Conservation (phyloP, 2,329 filamentous ascomycete species). For the Alternaria dauci region DNA sequence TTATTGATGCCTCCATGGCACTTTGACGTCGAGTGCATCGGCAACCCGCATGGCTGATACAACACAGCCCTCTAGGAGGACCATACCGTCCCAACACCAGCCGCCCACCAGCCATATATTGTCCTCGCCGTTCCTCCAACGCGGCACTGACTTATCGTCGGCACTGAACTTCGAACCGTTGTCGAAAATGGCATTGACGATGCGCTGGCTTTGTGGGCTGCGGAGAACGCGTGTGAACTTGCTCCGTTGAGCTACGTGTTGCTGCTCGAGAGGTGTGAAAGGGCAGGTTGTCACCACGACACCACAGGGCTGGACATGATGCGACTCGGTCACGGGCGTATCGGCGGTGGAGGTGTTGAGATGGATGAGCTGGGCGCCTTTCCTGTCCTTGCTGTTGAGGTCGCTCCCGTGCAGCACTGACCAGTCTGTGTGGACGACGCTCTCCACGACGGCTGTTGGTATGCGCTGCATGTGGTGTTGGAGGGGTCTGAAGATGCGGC, state of each 20-base stretch:
- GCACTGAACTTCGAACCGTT: constrained; percentile 5
- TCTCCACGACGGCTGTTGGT: constrained; percentile 60
- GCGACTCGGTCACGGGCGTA: constrained; percentile 57
- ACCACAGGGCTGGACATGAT: constrained; percentile 62
- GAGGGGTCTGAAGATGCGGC: constrained; percentile 58
- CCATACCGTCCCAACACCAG: constrained; percentile 73
- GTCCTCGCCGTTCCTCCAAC: constrained; percentile 63
- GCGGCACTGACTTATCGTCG: constrained; percentile 30
- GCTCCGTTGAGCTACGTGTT: constrained; percentile 56
- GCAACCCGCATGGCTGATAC: constrained; percentile 67
- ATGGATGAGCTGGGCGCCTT: constrained; percentile 41
- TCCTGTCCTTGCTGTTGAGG: background rate
- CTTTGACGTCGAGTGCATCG: constrained; percentile 59
- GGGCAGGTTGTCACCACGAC: constrained; percentile 64
- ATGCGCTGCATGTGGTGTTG: constrained; percentile 52
- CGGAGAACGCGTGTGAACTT: constrained; percentile 64
- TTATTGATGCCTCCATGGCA: constrained; percentile 36
- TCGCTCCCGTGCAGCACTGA: constrained; percentile 18
- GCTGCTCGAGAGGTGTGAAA: constrained; percentile 50
- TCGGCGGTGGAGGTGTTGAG: constrained; percentile 45
- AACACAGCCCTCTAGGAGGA: constrained; percentile 68
- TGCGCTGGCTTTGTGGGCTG: constrained; percentile 57
- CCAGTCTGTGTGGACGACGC: constrained; percentile 56
- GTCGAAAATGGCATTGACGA: constrained; percentile 59
- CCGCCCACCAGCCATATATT: constrained; percentile 65